A percentile compares a stretch with the other conserved stretches of the same genome.
Conservation (phyloP, 768 basidiomycete species). For the Suillus subalutaceus region DNA sequence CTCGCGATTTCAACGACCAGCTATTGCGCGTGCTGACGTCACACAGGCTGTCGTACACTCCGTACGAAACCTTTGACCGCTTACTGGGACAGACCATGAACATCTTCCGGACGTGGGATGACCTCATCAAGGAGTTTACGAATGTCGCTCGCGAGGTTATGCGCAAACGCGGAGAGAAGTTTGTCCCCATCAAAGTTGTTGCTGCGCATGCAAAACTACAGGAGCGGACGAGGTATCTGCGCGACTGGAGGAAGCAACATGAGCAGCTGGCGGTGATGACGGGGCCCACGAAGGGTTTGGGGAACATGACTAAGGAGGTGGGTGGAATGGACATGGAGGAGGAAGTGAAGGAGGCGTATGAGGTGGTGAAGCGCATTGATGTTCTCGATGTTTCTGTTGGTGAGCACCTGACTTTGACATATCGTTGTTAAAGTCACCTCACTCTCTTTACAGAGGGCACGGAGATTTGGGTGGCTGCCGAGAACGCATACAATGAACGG, state of each 20-base stretch:
- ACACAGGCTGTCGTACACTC: conserved; percentile 90
- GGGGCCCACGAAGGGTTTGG: conserved; percentile 86
- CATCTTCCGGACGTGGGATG: conserved; percentile 89
- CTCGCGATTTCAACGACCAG: conserved; percentile 95
- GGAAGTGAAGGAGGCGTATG: conserved; percentile 95
- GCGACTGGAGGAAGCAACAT: conserved; percentile 95
- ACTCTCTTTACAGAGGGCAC: conserved; percentile 73
- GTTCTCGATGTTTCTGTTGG: conserved; percentile 93
- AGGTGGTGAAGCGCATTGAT: conserved; percentile 95
- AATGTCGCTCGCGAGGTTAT: conserved; percentile 93
- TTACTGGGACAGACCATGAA: conserved; percentile 73
- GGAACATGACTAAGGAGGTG: conserved; percentile 71
- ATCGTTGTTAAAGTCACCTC: conserved; percentile 1
- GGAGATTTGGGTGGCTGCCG: conserved; percentile 96
- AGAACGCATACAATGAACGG: conserved; percentile 97
- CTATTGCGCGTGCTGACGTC: conserved; percentile 89
- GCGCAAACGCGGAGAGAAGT: conserved; percentile 85
- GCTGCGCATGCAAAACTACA: conserved; percentile 91
- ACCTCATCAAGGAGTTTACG: conserved; percentile 88
- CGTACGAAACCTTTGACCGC: conserved; percentile 93
- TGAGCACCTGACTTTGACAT: conserved; percentile 39
- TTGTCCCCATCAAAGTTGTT: conserved; percentile 94
- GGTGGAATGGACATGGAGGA: conserved; percentile 98
- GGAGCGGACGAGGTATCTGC: conserved; percentile 82
- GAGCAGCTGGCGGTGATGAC: conserved; percentile 98